These are phyloP conservation scores for Cordyceps farinosa DNA, from an alignment of 2,329 filamentous ascomycete species.

Conservation along the genomic window DNA sequence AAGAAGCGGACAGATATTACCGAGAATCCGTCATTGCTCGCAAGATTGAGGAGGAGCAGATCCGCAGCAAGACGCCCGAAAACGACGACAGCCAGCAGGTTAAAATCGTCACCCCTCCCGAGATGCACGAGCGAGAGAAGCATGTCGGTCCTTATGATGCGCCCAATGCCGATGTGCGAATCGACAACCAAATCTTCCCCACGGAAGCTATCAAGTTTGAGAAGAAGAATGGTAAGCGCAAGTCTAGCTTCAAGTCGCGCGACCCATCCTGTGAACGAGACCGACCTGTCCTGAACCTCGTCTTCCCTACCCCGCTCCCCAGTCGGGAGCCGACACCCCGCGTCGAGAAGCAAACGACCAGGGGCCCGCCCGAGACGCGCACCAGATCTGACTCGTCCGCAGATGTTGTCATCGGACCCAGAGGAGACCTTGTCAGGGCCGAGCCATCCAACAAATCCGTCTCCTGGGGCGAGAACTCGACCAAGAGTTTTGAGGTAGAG, in stretches of 20 bases:
- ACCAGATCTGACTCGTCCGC: conserved; percentile 26
- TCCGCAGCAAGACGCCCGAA: conserved; percentile 49
- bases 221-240: conserved; percentile 26
- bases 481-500: conserved; percentile 60
- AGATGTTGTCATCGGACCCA: conserved; percentile 38
- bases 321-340: conserved; percentile 26
- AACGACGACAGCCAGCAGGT: conserved; percentile 34
- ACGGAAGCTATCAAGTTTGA: conserved; percentile 42
- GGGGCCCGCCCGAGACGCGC: conserved; percentile 18
- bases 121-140: conserved; percentile 29
- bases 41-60: conserved; percentile 51
- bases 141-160: conserved; percentile 52
- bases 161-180: conserved; percentile 61
- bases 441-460: conserved; percentile 51
- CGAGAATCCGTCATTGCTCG: conserved; percentile 52
- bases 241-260: conserved; percentile 38
- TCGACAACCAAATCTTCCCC: conserved; percentile 57
- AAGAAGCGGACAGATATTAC: conserved; percentile 56
- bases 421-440: conserved; percentile 41
- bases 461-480: conserved; percentile 63
- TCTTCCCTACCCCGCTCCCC: conserved; percentile 55
- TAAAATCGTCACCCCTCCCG: conserved; percentile 53
- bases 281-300: conserved; percentile 57
- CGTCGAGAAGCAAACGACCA: conserved; percentile 18
- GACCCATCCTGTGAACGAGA: conserved; percentile 54